These are phyloP conservation scores for Fennellomyces sp. DNA, from an alignment of 371 early-diverging fungal species.

Conservation along the genomic window DNA sequence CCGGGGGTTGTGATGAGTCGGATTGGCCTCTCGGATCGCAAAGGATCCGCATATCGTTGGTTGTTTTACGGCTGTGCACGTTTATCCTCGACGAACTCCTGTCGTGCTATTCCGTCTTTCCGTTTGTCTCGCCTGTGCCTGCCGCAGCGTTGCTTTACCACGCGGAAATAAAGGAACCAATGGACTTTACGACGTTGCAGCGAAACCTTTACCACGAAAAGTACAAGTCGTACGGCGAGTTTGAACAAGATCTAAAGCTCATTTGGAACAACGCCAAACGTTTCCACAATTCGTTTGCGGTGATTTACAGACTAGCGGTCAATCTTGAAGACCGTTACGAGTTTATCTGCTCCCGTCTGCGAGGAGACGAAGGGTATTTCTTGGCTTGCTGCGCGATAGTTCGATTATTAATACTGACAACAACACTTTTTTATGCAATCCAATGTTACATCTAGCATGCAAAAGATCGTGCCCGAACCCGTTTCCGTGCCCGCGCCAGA, in stretches of 20 bases:
- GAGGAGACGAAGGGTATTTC: conserved; percentile 19
- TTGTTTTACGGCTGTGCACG: conserved; percentile 29
- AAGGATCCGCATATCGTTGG: conserved; percentile 5
- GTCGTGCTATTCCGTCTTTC: conserved; percentile 14
- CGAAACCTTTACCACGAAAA: conserved; percentile 25
- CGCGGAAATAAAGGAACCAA: conserved; percentile 35
- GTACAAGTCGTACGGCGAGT: conserved; percentile 28
- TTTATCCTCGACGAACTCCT: conserved; percentile 39
- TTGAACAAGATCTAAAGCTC: conserved; percentile 36
- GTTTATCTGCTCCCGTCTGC: conserved; percentile 8
- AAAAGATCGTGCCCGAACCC: conserved; percentile 13
- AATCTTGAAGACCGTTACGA: conserved; percentile 18
- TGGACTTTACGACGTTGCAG: conserved; percentile 47
- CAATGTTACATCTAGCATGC: conserved; percentile 6
- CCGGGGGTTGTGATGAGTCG: not conserved
- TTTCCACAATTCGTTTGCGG: conserved; percentile 37
- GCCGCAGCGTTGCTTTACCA: conserved; percentile 29
- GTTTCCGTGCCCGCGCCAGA: conserved; percentile 8
- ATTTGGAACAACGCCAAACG: conserved; percentile 45
- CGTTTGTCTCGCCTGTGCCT: conserved; percentile 44
- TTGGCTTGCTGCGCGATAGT: not conserved
- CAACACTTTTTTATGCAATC: not conserved
- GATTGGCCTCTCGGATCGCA: conserved; percentile 11
- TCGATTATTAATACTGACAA: too few relatives aligned
- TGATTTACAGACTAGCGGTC: conserved; percentile 34